Conservation (phyloP, 257 asterid genomes). For the Anisodus acutangulus region DNA sequence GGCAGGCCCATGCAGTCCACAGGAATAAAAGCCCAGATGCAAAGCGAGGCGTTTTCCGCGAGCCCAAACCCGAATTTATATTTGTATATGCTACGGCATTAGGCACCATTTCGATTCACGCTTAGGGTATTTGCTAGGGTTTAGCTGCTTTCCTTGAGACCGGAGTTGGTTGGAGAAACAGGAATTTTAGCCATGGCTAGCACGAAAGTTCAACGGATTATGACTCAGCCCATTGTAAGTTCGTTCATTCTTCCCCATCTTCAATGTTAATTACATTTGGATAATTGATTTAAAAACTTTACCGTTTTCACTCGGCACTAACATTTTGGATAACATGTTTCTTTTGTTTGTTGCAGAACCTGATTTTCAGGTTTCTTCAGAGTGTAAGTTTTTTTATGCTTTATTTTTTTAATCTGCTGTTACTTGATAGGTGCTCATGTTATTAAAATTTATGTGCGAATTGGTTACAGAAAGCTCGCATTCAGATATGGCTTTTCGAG, state of each 20-base stretch:
- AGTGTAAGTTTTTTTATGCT: constrained; percentile 35
- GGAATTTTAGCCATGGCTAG: constrained; percentile 32
- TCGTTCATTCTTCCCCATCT: constrained; percentile 11
- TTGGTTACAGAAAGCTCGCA: constrained; percentile 52
- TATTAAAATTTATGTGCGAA: not conserved
- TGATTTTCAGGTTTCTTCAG: constrained; percentile 68
- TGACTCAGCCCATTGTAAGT: constrained; percentile 35
- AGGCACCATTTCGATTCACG: not conserved
- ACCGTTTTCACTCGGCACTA: not conserved
- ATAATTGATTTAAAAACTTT: not conserved
- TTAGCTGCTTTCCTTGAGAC: constrained; percentile 21
- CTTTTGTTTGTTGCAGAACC: constrained; percentile 35
- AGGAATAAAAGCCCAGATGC: not conserved
- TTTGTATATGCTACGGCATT: not conserved
- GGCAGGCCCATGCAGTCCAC: not conserved
- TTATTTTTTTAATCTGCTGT: not conserved
- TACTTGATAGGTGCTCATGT: not conserved
- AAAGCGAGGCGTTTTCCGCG: not conserved
- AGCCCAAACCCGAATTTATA: constrained; percentile 5
- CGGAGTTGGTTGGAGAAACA: not conserved
- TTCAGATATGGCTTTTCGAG: constrained; percentile 75
- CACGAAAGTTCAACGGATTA: constrained; percentile 37
- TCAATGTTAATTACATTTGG: not conserved
- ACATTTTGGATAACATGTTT: not conserved
- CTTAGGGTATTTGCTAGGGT: constrained; percentile 20